phyloP scores from a whole-genome alignment of 2,329 filamentous ascomycete species.

The Nakataea oryzae region DNA sequence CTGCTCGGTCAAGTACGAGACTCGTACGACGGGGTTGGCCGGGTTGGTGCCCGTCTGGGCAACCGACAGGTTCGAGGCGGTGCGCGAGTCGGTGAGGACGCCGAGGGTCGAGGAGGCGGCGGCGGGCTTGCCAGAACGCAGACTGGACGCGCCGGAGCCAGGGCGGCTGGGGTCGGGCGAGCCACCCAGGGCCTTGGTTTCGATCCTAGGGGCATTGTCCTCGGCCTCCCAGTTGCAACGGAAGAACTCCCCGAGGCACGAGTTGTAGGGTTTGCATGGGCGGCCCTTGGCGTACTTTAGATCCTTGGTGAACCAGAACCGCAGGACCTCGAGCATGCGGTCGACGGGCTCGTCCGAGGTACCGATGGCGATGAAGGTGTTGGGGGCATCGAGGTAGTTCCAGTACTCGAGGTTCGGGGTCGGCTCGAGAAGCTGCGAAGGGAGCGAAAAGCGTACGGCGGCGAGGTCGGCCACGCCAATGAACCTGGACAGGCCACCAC shows the following conservation, averaged over 20 bases:
- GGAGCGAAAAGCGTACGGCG: constrained; percentile 88
- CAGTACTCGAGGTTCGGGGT: constrained; percentile 98
- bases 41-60: constrained; percentile 33
- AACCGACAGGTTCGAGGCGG: constrained; percentile 40
- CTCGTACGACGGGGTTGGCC: constrained; percentile 48
- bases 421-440: constrained; percentile 89
- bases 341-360: constrained; percentile 86
- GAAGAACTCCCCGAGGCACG: constrained; percentile 94
- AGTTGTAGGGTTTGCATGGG: constrained; percentile 99
- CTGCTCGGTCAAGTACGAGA: constrained; percentile 95
- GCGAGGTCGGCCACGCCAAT: constrained; percentile 95
- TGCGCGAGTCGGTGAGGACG: constrained; percentile 23
- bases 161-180: constrained; percentile 20
- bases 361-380: constrained; percentile 74
- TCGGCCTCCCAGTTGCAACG: constrained; percentile 94
- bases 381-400: constrained; percentile 94
- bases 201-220: constrained; percentile 60
- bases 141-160: constrained; percentile 33
- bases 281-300: constrained; percentile 98
- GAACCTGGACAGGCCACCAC: constrained; percentile 49
- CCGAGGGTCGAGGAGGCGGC: constrained; percentile 1
- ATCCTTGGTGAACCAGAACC: constrained; percentile 99
- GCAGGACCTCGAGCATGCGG: constrained; percentile 86
- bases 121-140: constrained; percentile 28
- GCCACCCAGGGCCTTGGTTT: constrained; percentile 29